Conservation (phyloP, 2,329 filamentous ascomycete genomes). For the Raffaelea ambrosiae region DNA sequence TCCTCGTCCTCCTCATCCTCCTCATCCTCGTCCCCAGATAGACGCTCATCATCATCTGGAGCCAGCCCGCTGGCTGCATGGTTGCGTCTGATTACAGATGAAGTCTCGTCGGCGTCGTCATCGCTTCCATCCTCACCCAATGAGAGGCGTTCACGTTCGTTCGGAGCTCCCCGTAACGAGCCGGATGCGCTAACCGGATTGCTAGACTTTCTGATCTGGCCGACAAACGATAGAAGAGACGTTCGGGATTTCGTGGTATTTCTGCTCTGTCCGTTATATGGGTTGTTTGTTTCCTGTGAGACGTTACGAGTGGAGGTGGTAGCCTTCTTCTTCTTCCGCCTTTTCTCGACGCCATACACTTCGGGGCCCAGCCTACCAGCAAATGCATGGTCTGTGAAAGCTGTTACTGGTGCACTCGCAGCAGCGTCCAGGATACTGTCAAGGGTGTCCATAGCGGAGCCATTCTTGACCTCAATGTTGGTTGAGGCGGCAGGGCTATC, state of each 20-base stretch:
- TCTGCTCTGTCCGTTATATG: background rate
- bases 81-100: background rate
- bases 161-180: background rate
- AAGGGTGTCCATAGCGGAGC: conserved; percentile 80
- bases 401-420: conserved; percentile 75
- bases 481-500: conserved; percentile 52
- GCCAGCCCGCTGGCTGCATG: background rate
- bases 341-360: conserved; percentile 58
- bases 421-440: conserved; percentile 91
- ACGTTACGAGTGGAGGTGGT: conserved; percentile 18
- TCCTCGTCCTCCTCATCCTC: conserved; percentile 28
- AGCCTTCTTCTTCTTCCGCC: conserved; percentile 21
- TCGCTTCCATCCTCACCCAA: background rate
- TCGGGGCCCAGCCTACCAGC: conserved; percentile 67
- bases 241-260: background rate
- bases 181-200: background rate
- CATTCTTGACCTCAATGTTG: conserved; percentile 54
- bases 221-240: background rate
- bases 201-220: background rate
- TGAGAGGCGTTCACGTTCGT: background rate
- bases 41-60: conserved; percentile 19
- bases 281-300: background rate
- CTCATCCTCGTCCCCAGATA: conserved; percentile 26
- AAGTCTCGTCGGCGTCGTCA: background rate
- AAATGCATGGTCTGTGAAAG: conserved; percentile 84